These are phyloP conservation scores for Trifolium subterraneum DNA, from an alignment of 306 rosid genomes.

Conservation along the genomic window DNA sequence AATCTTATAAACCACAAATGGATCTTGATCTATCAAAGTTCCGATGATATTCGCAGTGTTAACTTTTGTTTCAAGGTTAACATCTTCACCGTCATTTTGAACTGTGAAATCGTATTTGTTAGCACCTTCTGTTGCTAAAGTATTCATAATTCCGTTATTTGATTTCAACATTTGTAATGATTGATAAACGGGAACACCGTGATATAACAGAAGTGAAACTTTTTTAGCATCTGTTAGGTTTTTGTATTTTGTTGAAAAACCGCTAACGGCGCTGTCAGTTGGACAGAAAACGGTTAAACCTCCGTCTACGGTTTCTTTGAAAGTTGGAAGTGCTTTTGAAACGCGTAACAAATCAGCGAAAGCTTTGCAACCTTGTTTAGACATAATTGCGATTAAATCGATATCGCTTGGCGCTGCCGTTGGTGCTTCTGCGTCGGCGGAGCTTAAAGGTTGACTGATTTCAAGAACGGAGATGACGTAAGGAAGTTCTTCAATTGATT, in stretches of 20 bases:
- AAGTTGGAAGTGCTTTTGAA: constrained; percentile 66
- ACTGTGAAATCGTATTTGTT: constrained; percentile 84
- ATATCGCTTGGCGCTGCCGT: constrained; percentile 66
- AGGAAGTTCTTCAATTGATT: constrained; percentile 67
- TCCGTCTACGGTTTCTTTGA: constrained; percentile 64
- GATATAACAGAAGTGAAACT: constrained; percentile 64
- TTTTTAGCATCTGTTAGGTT: constrained; percentile 70
- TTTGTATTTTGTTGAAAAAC: constrained; percentile 71
- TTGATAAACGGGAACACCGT: constrained; percentile 78
- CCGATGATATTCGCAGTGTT: constrained; percentile 65
- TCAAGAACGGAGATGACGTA: constrained; percentile 79
- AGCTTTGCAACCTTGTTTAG: constrained; percentile 88
- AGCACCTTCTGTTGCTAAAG: constrained; percentile 79
- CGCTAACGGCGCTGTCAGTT: constrained; percentile 55
- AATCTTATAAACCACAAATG: constrained; percentile 72
- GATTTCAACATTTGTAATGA: constrained; percentile 77
- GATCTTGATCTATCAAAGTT: constrained; percentile 81
- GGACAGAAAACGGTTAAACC: constrained; percentile 96
- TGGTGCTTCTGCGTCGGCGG: constrained; percentile 96
- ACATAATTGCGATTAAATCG: constrained; percentile 63
- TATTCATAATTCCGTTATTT: constrained; percentile 78
- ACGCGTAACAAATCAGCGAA: constrained; percentile 64
- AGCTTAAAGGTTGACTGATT: constrained; percentile 72
- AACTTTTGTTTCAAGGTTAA: constrained; percentile 66
- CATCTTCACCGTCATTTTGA: constrained; percentile 80